phyloP scores from a whole-genome alignment of 2,329 filamentous ascomycete species.

The Aspergillus latus region DNA sequence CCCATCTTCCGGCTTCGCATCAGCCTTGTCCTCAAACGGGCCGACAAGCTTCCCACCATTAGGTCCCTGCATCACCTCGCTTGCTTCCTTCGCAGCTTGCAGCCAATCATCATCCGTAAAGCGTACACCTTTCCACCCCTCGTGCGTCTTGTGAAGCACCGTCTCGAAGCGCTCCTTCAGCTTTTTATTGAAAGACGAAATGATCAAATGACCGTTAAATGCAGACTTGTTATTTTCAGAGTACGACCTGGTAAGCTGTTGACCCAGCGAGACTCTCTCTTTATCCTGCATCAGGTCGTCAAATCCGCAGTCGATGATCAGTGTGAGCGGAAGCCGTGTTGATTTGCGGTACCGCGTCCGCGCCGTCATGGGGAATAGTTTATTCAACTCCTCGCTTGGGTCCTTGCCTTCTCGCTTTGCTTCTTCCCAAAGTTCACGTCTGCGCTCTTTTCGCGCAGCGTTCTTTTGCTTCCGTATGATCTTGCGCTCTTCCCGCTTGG shows the following conservation, averaged over 20 bases:
- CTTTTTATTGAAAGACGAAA: conserved; percentile 74
- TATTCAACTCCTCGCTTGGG: conserved; percentile 28
- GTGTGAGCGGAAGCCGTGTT: conserved; percentile 68
- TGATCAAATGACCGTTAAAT: conserved; percentile 69
- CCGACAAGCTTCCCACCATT: conserved; percentile 61
- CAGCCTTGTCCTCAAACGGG: conserved; percentile 50
- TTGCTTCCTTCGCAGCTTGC: conserved; percentile 64
- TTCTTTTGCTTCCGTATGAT: conserved; percentile 58
- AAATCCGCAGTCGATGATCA: conserved; percentile 90
- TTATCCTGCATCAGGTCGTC: conserved; percentile 85
- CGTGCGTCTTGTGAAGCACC: conserved; percentile 68
- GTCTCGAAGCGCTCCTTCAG: conserved; percentile 79
- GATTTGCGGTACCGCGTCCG: conserved; percentile 36
- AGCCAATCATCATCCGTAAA: conserved; percentile 76
- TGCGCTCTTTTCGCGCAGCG: conserved; percentile 54
- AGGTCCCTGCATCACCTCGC: conserved; percentile 63
- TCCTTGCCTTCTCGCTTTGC: conserved; percentile 29
- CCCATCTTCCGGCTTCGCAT: conserved; percentile 43
- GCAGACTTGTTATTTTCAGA: conserved; percentile 74
- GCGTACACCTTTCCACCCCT: conserved; percentile 74
- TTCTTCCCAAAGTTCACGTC: conserved; percentile 41
- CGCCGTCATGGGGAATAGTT: conserved; percentile 26
- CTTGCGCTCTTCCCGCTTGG: conserved; percentile 61
- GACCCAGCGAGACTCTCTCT: conserved; percentile 77
- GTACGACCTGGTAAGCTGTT: conserved; percentile 84